phyloP scores from a whole-genome alignment of 306 rosid species.

The Begonia peltatifolia region DNA sequence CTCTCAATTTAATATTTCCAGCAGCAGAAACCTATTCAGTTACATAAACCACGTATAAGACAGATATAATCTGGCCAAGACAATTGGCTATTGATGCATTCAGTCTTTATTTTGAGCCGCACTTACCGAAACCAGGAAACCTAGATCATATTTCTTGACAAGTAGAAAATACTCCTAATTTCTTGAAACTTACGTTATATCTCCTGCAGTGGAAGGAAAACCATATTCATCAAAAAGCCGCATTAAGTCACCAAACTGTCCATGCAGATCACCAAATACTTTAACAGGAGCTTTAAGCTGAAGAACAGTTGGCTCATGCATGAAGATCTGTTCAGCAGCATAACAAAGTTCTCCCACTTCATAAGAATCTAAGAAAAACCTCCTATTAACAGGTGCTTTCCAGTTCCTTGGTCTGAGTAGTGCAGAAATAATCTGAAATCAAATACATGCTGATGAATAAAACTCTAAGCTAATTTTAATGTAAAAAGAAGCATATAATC shows the following conservation, averaged over 20 bases:
- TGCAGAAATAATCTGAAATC: slow-evolving; percentile 58
- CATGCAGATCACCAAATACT: slow-evolving; percentile 99
- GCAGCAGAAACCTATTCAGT: no score
- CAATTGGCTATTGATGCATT: no score
- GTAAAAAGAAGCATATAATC: slow-evolving; percentile 1
- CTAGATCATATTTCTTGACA: no score
- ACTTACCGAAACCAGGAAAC: no score
- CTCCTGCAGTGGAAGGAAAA: slow-evolving; percentile 98
- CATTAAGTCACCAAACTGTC: slow-evolving; percentile 99
- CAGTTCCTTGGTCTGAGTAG: slow-evolving; percentile 93
- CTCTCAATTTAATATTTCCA: no score
- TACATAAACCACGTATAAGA: no score
- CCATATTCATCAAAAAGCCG: slow-evolving; percentile 99
- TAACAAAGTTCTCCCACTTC: slow-evolving; percentile 99
- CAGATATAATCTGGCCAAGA: no score
- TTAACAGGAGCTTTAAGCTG: slow-evolving; percentile 96
- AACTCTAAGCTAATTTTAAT: slow-evolving; percentile 1
- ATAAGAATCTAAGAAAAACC: slow-evolving; percentile 93
- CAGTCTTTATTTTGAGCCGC: no score
- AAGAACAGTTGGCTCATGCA: slow-evolving; percentile 95
- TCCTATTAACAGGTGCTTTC: slow-evolving; percentile 90
- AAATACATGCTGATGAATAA: slow-evolving; percentile 8
- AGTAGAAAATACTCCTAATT: no score
- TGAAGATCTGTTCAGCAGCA: slow-evolving; percentile 97
- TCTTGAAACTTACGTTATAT: slow-evolving; percentile 64